Conservation (phyloP, 192 early-diverging fungal species). For the Podochytrium sp. region DNA sequence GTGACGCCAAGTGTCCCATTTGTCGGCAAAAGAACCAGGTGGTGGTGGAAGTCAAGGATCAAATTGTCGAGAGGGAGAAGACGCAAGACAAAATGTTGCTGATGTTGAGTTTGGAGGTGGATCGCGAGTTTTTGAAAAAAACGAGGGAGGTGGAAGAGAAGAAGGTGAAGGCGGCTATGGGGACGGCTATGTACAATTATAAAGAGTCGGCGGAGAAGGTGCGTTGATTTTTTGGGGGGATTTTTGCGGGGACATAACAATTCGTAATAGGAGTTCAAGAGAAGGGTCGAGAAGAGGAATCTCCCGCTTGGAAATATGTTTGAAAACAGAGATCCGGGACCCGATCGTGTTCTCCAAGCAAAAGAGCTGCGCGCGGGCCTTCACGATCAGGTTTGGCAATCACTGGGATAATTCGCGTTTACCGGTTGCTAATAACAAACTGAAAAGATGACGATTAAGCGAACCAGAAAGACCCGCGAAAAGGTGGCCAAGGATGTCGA, state of each 20-base stretch:
- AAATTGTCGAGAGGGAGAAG: constrained; percentile 38
- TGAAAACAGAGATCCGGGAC: constrained; percentile 45
- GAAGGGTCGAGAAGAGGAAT: constrained; percentile 14
- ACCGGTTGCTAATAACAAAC: background rate
- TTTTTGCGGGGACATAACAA: background rate
- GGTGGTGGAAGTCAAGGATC: constrained; percentile 25
- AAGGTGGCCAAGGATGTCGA: constrained; percentile 29
- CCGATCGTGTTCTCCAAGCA: constrained; percentile 34
- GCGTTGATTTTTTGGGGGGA: background rate
- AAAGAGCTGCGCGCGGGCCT: constrained; percentile 34
- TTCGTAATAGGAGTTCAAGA: constrained; percentile 4
- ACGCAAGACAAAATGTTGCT: constrained; percentile 50
- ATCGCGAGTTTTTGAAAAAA: constrained; percentile 40
- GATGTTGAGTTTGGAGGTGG: constrained; percentile 46
- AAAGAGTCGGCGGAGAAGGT: constrained; percentile 36
- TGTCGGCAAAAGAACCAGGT: constrained; percentile 37
- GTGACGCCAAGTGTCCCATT: constrained; percentile 50
- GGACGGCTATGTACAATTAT: constrained; percentile 48
- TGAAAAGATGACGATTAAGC: constrained; percentile 38
- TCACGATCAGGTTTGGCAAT: constrained; percentile 42
- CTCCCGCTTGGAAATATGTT: constrained; percentile 49
- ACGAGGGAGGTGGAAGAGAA: constrained; percentile 38
- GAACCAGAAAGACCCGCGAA: constrained; percentile 12
- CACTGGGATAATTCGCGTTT: background rate
- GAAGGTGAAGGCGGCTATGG: constrained; percentile 31